Evolutionary conservation across 2,329 filamentous ascomycete species (phyloP), one percentile per base, ranked within the genome.

Genomic region (Onygena corvina): DNA sequence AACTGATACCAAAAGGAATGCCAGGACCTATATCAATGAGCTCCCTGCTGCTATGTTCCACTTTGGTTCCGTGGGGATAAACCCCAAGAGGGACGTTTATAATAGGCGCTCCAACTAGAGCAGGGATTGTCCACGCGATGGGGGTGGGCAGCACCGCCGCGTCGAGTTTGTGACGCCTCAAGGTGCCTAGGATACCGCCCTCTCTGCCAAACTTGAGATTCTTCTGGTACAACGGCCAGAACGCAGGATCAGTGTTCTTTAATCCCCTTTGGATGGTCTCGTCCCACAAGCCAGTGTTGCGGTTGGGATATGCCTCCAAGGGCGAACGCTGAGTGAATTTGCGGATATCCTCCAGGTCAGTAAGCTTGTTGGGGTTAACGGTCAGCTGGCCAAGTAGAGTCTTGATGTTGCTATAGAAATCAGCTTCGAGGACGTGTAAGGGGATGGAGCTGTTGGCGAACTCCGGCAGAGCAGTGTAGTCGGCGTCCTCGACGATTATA

Each of bases 41-140:
- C n/a, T 73, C 69, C 5, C 73, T 65, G 0, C 53, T 48, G 47
- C 76, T 74, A 30, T 62, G 62, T 18, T 62, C 58, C 2, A 79
- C 69, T 0, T 66, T 64, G 4, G 71, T 73, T 25, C 72, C 71
- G 0, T 63, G 54, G 0, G 76, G 75, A 46, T 73, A 75, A 34
- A 71, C 71, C 0, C 80, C 80, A 50, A 85, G 63, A 0, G 81
- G 82, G 0, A 85, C 76, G 0, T 77, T 80, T 8, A 85, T 65
- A 3, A 80, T 71, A 0, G 81, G 81, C 0, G 72, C 69, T 1
- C 80, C 80, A 0, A 80, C 70, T 16, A 79, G 63, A 0, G 76
- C 76, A 1, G 76, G 71, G 3, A 77, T 67, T 1, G 64, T 61
- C 0, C 70, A 64, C 0, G 74, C 67, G 18, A 71, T 64, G 9